These are phyloP conservation scores for Penicillium sp. DNA, from an alignment of 2,329 filamentous ascomycete genomes.

Conservation along the genomic window DNA sequence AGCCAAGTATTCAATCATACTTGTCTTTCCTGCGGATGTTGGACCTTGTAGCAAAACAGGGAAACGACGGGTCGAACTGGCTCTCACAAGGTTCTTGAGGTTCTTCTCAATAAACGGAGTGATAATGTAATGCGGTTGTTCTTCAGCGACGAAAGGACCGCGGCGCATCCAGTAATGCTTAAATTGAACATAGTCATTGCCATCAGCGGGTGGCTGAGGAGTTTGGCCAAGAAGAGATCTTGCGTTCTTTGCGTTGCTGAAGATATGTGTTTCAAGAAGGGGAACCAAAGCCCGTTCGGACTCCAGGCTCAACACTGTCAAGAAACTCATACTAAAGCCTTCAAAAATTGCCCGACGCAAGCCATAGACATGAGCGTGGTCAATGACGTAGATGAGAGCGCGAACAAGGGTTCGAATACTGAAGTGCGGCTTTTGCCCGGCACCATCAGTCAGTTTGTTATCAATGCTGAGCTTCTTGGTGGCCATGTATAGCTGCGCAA, in stretches of 20 bases:
- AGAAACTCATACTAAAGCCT: constrained; percentile 96
- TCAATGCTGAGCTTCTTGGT: constrained; percentile 79
- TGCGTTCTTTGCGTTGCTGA: constrained; percentile 68
- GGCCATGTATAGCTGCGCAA: constrained; percentile 83
- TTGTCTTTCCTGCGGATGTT: constrained; percentile 96
- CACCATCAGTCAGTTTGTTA: constrained; percentile 88
- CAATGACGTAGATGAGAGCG: constrained; percentile 82
- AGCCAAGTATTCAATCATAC: constrained; percentile 99
- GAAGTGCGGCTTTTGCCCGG: constrained; percentile 94
- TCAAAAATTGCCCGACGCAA: constrained; percentile 85
- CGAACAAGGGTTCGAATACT: constrained; percentile 92
- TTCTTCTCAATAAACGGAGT: constrained; percentile 95
- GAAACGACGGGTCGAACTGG: constrained; percentile 86
- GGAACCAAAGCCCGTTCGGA: constrained; percentile 80
- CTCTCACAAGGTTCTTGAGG: constrained; percentile 88
- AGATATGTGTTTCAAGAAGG: constrained; percentile 76
- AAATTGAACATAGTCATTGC: constrained; percentile 76
- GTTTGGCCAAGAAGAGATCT: constrained; percentile 75
- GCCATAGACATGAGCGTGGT: constrained; percentile 81
- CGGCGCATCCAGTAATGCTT: constrained; percentile 89
- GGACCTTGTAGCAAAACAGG: constrained; percentile 95
- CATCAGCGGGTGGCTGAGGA: constrained; percentile 75
- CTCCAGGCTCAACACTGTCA: constrained; percentile 80
- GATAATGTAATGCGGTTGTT: constrained; percentile 90
- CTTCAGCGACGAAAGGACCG: constrained; percentile 65